Conservation (phyloP, 768 basidiomycete species). For the Agaricus subrufescens region DNA sequence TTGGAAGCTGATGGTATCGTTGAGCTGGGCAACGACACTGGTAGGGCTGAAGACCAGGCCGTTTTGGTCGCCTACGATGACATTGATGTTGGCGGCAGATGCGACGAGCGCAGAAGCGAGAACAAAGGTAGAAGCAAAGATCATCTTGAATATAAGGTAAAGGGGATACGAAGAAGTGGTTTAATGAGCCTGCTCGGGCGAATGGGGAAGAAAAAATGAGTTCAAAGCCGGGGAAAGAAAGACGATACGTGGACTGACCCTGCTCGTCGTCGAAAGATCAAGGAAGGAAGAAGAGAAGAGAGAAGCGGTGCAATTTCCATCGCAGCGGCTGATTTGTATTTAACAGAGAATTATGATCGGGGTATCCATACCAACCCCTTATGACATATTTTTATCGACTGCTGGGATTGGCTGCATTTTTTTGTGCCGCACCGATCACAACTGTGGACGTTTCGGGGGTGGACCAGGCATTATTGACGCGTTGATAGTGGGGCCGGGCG, state of each 20-base stretch:
- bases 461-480: too few relatives aligned
- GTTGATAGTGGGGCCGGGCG: too few relatives aligned
- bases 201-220: background rate
- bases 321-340: background rate
- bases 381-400: too few relatives aligned
- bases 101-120: constrained; percentile 32
- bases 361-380: too few relatives aligned
- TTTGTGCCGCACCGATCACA: too few relatives aligned
- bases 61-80: constrained; percentile 40
- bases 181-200: background rate
- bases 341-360: background rate
- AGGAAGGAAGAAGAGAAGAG: background rate
- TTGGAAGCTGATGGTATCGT: constrained; percentile 49
- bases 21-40: constrained; percentile 33
- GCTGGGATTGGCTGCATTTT: too few relatives aligned
- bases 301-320: background rate
- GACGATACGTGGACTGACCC: background rate
- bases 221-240: background rate
- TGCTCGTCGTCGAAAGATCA: constrained; percentile 10
- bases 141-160: background rate
- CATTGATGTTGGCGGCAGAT: constrained; percentile 29
- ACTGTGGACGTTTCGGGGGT: too few relatives aligned
- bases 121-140: constrained; percentile 30
- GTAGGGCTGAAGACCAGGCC: constrained; percentile 32
- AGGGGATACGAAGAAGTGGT: too few relatives aligned